Conservation (phyloP, 2,329 filamentous ascomycete species). For the Fusarium brachygibbosum region DNA sequence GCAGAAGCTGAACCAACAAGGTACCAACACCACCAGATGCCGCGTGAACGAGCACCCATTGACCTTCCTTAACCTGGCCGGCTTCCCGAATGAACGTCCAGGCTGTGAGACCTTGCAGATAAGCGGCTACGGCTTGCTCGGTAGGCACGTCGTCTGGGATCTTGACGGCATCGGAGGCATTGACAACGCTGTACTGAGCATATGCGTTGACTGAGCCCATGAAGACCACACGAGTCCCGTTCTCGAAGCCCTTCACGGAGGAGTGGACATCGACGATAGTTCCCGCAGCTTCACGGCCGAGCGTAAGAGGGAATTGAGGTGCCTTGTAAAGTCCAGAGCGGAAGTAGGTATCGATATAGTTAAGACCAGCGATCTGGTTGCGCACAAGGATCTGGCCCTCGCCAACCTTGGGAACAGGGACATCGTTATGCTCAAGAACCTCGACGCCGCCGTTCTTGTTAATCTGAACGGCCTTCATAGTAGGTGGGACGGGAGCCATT, state of each 20-base stretch:
- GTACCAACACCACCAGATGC: constrained; percentile 86
- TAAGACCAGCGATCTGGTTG: constrained; percentile 84
- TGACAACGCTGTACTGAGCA: constrained; percentile 68
- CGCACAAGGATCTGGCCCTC: constrained; percentile 83
- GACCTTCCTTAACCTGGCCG: constrained; percentile 79
- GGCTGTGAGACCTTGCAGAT: constrained; percentile 88
- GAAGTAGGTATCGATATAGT: constrained; percentile 94
- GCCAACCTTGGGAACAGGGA: constrained; percentile 75
- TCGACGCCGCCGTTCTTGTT: constrained; percentile 75
- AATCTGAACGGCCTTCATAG: constrained; percentile 76
- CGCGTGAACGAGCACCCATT: constrained; percentile 87
- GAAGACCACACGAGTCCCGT: constrained; percentile 80
- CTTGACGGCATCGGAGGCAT: constrained; percentile 68
- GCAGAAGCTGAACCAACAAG: constrained; percentile 81
- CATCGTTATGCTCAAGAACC: constrained; percentile 78
- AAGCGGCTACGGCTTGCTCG: constrained; percentile 74
- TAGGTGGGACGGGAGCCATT: constrained; percentile 80
- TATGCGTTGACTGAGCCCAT: constrained; percentile 66
- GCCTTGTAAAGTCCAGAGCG: constrained; percentile 84
- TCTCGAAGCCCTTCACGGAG: constrained; percentile 66
- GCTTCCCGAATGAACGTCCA: constrained; percentile 83
- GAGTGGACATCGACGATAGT: constrained; percentile 73
- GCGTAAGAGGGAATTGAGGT: constrained; percentile 76
- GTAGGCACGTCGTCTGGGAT: constrained; percentile 73
- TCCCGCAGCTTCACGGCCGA: constrained; percentile 85